Percentiles rank a stretch among this genome's conserved stretches.
Evolutionary conservation across 2,329 filamentous ascomycete genomes (phyloP).

Genomic region (Ophiocordyceps robertsii): DNA sequence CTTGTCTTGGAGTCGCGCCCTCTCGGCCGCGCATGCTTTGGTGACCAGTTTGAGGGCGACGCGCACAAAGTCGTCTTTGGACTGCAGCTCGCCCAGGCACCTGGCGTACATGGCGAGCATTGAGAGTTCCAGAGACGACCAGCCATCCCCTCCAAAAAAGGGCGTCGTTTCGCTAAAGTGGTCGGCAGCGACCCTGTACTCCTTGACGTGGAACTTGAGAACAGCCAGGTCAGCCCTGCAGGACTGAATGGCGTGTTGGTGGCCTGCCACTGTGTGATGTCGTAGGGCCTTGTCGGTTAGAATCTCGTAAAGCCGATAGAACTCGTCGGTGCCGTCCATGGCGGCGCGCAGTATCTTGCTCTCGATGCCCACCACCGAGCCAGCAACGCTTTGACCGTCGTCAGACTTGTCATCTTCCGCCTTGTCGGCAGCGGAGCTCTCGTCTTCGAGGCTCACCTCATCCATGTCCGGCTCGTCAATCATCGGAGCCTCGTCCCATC

Average conservation of each 20-base stretch:
- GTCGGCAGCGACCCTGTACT: constrained; percentile 59
- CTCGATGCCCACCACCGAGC: constrained; percentile 15
- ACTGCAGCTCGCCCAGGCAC: constrained; percentile 65
- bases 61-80: constrained; percentile 66
- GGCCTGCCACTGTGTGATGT: constrained; percentile 69
- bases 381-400: neutral
- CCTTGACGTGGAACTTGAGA: constrained; percentile 62
- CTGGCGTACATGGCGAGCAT: constrained; percentile 77
- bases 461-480: constrained; percentile 38
- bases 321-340: constrained; percentile 47
- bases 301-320: constrained; percentile 55
- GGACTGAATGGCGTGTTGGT: constrained; percentile 62
- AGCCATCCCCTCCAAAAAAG: constrained; percentile 65
- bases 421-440: constrained; percentile 13
- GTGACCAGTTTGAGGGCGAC: constrained; percentile 61
- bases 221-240: constrained; percentile 77
- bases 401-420: constrained; percentile 1
- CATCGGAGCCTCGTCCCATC: constrained; percentile 51
- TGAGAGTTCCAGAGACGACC: constrained; percentile 67
- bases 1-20: constrained; percentile 29
- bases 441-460: constrained; percentile 39
- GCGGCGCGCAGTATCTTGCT: constrained; percentile 45
- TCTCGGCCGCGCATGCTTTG: constrained; percentile 47
- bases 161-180: constrained; percentile 70
- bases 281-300: constrained; percentile 77